Evolutionary conservation across 306 rosid species (phyloP).

Genomic region (Inga oerstediana): DNA sequence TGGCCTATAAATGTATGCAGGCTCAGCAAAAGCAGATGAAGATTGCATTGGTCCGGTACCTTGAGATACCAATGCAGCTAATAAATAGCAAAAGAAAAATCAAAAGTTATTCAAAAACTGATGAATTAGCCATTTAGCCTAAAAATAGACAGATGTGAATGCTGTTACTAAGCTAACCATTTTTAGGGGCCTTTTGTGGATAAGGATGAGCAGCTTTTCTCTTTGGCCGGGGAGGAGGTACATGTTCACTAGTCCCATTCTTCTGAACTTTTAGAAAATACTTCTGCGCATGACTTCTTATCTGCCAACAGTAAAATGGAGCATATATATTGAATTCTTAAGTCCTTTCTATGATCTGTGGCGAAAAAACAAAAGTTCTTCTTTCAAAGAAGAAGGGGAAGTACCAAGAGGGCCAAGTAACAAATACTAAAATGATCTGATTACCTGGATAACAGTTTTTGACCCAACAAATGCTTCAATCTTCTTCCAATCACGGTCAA

Average conservation of each 20-base stretch:
- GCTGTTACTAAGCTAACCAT: conserved; percentile 41
- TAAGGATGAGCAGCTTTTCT: conserved; percentile 80
- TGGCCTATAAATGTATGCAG: conserved; percentile 46
- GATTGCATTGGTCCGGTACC: conserved; percentile 47
- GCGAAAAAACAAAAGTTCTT: background rate
- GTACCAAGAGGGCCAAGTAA: background rate
- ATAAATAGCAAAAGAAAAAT: conserved; percentile 16
- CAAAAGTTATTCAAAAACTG: conserved; percentile 1
- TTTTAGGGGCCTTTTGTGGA: conserved; percentile 76
- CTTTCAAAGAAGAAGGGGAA: background rate
- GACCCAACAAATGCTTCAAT: conserved; percentile 80
- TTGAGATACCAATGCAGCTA: conserved; percentile 52
- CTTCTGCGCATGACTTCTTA: conserved; percentile 88
- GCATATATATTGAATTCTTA: background rate
- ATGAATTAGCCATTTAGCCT: background rate
- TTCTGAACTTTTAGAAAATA: conserved; percentile 84
- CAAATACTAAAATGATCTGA: background rate
- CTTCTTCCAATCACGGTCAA: conserved; percentile 83
- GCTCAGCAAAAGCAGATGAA: conserved; percentile 49
- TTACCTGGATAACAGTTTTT: conserved; percentile 71
- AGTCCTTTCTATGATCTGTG: background rate
- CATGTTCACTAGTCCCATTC: conserved; percentile 76
- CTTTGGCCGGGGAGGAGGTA: conserved; percentile 90
- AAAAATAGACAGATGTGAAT: conserved; percentile 11
- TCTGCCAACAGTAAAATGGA: conserved; percentile 46